A percentile compares a stretch with the other conserved stretches of the same genome.
Evolutionary conservation across 352 stramenopile species (phyloP).

Genomic region (Bremia lactucae): DNA sequence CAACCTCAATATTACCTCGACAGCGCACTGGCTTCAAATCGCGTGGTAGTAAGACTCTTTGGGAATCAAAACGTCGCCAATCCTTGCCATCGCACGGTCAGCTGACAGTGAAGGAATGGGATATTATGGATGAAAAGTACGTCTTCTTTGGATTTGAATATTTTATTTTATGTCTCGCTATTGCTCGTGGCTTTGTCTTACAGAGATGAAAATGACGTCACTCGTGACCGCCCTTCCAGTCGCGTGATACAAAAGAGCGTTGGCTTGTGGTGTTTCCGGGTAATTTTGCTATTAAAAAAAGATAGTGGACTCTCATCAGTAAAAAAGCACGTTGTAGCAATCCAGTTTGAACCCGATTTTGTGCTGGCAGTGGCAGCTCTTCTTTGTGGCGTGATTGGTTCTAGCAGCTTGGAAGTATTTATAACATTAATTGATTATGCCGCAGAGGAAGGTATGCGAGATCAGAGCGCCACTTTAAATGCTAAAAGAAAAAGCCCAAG

Average conservation of each 20-base stretch:
- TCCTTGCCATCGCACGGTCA: constrained; percentile 6
- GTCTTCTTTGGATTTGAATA: neutral
- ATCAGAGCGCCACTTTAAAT: constrained; percentile 13
- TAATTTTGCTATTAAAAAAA: constrained; percentile 71
- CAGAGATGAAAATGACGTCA: constrained; percentile 18
- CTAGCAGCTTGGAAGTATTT: constrained; percentile 46
- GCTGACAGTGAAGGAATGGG: constrained; percentile 15
- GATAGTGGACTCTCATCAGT: constrained; percentile 54
- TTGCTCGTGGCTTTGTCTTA: constrained; percentile 3
- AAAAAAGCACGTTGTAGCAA: constrained; percentile 25
- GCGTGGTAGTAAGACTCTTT: constrained; percentile 9
- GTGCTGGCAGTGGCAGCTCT: constrained; percentile 47
- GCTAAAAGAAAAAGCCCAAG: constrained; percentile 19
- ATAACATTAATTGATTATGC: constrained; percentile 43
- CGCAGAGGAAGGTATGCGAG: constrained; percentile 29
- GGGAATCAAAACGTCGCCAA: constrained; percentile 8
- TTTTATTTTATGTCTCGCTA: constrained; percentile 1
- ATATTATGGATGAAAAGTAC: constrained; percentile 36
- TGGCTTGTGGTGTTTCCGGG: constrained; percentile 58
- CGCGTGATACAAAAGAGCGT: constrained; percentile 25
- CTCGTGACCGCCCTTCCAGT: constrained; percentile 18
- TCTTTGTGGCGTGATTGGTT: constrained; percentile 43
- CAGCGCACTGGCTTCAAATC: constrained; percentile 14
- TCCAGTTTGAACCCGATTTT: constrained; percentile 60
- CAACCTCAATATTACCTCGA: neutral